phyloP scores from a whole-genome alignment of 139 green algal species.

The Closterium sp. region DNA sequence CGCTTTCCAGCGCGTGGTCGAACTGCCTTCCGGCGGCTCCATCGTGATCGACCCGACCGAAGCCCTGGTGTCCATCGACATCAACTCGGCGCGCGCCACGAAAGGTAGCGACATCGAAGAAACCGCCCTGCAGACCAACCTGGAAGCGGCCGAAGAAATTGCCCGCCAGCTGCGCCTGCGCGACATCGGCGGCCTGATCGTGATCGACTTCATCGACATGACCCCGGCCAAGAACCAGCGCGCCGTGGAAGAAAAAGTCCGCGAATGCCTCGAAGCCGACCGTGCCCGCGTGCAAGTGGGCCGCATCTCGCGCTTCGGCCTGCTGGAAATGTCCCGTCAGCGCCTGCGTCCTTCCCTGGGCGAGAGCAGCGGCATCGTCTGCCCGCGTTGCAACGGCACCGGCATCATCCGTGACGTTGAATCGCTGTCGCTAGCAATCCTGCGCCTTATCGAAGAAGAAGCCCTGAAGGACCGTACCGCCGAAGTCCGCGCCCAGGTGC shows the following conservation, averaged over 20 bases:
- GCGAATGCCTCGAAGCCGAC: background rate
- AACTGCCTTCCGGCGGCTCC: conserved; percentile 28
- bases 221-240: conserved; percentile 10
- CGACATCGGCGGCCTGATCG: conserved; percentile 34
- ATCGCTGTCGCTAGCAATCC: too few species aligned
- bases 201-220: conserved; percentile 45
- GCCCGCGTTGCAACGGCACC: too few species aligned
- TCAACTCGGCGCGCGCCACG: conserved; percentile 15
- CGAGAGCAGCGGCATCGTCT: too few species aligned
- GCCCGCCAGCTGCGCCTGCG: conserved; percentile 8
- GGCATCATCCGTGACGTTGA: too few species aligned
- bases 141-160: conserved; percentile 31
- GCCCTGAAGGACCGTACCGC: too few species aligned
- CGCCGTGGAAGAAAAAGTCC: conserved; percentile 19
- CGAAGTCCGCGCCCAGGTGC: too few species aligned
- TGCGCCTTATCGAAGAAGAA: too few species aligned
- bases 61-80: conserved; percentile 30
- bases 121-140: conserved; percentile 28
- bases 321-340: background rate
- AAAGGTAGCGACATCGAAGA: conserved; percentile 8
- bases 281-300: background rate
- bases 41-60: conserved; percentile 43
- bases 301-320: conserved; percentile 20
- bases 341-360: too few species aligned
- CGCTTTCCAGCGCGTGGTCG: too few species aligned